Evolutionary conservation across 2,329 filamentous ascomycete species (phyloP).

Genomic region (Paecilomyces sp.): DNA sequence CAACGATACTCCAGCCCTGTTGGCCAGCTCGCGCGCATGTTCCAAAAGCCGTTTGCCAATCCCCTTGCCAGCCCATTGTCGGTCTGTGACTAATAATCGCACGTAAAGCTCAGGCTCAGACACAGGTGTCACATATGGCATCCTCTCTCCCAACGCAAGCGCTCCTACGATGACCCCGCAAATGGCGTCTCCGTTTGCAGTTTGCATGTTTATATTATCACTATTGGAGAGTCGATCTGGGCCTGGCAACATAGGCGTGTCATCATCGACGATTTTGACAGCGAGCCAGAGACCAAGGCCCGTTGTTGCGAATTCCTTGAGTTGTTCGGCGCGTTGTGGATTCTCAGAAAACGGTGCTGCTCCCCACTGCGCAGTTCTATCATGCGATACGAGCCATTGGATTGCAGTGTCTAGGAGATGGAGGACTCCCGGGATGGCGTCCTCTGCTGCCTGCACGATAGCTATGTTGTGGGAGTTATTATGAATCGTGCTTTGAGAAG

Average conservation of each 20-base stretch:
- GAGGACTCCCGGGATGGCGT: slow-evolving; percentile 7
- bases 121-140: slow-evolving; percentile 8
- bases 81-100: slow-evolving; percentile 7
- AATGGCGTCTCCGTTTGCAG: not conserved
- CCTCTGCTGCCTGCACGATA: slow-evolving; percentile 2
- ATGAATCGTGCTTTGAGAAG: not conserved
- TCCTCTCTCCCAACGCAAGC: slow-evolving; percentile 8
- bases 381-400: slow-evolving; percentile 8
- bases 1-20: slow-evolving; percentile 5
- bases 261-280: slow-evolving; percentile 3
- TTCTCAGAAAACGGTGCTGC: slow-evolving; percentile 7
- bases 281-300: slow-evolving; percentile 9
- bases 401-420: slow-evolving; percentile 8
- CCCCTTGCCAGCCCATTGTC: slow-evolving; percentile 3
- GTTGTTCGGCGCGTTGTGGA: slow-evolving; percentile 7
- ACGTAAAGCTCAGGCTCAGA: slow-evolving; percentile 11
- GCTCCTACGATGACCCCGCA: slow-evolving; percentile 5
- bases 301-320: slow-evolving; percentile 9
- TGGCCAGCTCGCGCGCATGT: slow-evolving; percentile 8
- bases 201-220: not conserved
- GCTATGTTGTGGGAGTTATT: not conserved
- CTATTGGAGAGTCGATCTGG: not conserved
- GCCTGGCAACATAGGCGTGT: not conserved
- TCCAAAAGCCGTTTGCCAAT: slow-evolving; percentile 9
- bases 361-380: slow-evolving; percentile 9